A percentile compares a stretch with the other conserved stretches of the same genome.
Evolutionary conservation across 176 grass and related monocot species (phyloP).

Genomic region (Carex parvula): DNA sequence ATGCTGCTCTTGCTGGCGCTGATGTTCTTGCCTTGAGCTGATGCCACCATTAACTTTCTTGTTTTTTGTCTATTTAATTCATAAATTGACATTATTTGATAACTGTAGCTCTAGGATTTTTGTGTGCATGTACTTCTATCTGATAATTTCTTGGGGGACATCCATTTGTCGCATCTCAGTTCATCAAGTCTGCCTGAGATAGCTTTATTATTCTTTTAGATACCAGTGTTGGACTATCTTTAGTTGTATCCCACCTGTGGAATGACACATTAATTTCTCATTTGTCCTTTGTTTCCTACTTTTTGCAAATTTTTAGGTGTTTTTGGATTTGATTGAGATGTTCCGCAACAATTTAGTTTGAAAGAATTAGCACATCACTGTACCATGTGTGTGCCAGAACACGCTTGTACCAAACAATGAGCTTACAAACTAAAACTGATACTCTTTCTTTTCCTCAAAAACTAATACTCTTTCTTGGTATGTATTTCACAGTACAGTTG

Average conservation of each 20-base stretch:
- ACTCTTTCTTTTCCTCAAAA: not conserved
- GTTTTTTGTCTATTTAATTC: conserved; percentile 23
- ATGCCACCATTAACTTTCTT: conserved; percentile 10
- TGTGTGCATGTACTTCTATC: conserved; percentile 15
- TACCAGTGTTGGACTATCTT: not conserved
- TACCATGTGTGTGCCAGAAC: not conserved
- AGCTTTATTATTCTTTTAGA: not conserved
- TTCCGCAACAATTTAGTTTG: not conserved
- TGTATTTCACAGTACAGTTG: not conserved
- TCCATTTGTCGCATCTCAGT: conserved; percentile 12
- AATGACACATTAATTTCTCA: not conserved
- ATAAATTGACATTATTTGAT: conserved; percentile 36
- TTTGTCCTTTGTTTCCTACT: not conserved
- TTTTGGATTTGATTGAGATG: not conserved
- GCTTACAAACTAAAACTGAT: not conserved
- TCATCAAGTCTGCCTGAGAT: conserved; percentile 7
- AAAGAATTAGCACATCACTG: not conserved
- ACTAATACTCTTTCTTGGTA: not conserved
- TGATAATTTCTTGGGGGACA: conserved; percentile 14
- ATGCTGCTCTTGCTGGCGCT: conserved; percentile 32
- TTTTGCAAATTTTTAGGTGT: not conserved
- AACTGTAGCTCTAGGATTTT: conserved; percentile 29
- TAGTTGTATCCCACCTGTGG: conserved; percentile 2
- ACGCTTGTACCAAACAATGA: no score
- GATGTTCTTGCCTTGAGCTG: conserved; percentile 16